Percentiles rank a stretch among this genome's conserved stretches.
Conservation (phyloP, 2,329 filamentous ascomycete species). For the Aspergillus costaricaensis region DNA sequence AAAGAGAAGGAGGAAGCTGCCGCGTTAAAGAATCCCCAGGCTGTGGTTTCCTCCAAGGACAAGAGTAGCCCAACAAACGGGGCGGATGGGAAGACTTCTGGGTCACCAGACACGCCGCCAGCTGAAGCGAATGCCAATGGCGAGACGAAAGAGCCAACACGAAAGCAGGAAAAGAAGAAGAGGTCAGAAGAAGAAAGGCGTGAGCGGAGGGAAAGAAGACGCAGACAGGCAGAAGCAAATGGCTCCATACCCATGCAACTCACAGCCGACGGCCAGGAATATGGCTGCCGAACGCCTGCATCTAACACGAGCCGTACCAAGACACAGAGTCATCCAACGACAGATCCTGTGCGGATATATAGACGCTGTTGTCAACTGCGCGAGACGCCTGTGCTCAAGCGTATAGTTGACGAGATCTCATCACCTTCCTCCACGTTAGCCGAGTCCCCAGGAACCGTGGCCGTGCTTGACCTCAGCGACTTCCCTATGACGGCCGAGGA, state of each 20-base stretch:
- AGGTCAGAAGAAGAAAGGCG: constrained; percentile 90
- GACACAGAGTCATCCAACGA: constrained; percentile 72
- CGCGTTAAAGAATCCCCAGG: constrained; percentile 68
- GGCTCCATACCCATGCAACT: constrained; percentile 84
- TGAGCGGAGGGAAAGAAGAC: constrained; percentile 85
- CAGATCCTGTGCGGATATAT: constrained; percentile 89
- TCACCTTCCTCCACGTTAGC: constrained; percentile 66
- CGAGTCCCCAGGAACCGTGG: constrained; percentile 71
- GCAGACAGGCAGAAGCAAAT: constrained; percentile 82
- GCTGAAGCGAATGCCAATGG: constrained; percentile 32
- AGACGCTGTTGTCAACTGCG: constrained; percentile 89
- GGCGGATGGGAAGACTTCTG: constrained; percentile 13
- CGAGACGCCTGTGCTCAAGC: constrained; percentile 88
- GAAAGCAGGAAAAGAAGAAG: constrained; percentile 96
- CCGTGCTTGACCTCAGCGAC: constrained; percentile 78
- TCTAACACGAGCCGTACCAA: constrained; percentile 45
- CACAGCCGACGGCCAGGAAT: constrained; percentile 66
- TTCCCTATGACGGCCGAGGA: constrained; percentile 83
- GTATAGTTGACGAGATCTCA: constrained; percentile 84
- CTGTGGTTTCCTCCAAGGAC: constrained; percentile 58
- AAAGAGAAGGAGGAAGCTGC: constrained; percentile 74
- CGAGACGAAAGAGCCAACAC: constrained; percentile 52
- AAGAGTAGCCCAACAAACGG: constrained; percentile 42
- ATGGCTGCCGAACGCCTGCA: constrained; percentile 49
- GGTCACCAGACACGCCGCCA: constrained; percentile 18